Evolutionary conservation across 2,329 filamentous ascomycete genomes (phyloP), one percentile per base, ranked within the genome.

Genomic region (Neoarthrinium moseri): DNA sequence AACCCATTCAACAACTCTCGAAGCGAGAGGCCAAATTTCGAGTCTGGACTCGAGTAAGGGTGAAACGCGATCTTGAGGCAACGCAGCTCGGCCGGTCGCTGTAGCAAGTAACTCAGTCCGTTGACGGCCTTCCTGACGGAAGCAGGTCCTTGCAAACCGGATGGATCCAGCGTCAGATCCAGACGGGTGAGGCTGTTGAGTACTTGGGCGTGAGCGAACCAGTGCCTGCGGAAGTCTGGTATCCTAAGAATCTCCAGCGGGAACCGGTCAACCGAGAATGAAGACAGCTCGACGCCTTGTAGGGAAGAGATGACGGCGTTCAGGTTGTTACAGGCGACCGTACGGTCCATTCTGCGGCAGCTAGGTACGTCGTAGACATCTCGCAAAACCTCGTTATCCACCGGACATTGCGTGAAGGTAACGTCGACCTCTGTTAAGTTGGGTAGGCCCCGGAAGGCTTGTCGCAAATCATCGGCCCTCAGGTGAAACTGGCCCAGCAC

Each of bases 181-280:
- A 74, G 68, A 17, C 56, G 62, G 1, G 64, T 58, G n/a, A 74
- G 59, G 45, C 55, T 61, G n/a, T 60, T 56, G 47, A 74, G 71
- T 17, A 69, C 62, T 41, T 63, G 61, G 5, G 64, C 65, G 42
- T 68, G 67, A 48, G 66, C 62, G 54, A 70, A 68, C 71, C 71
- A 74, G 46, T 68, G 64, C 11, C 55, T 57, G 20, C 69, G 65
- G 55, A 70, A 63, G 34, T 56, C 57, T 7, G 60, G 52, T 32
- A 65, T 44, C 39, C 66, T 63, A 50, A 73, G 69, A 13, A 72
- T 56, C 49, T 73, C 69, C 35, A 73, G 61, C 6, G 71, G 71
- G 40, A 74, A 61, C 11, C 69, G 66, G 54, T 74, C 70, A 45
- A 74, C 60, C 39, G 65, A 60, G 46, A 74, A 64, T 5, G 67